Base-by-base conservation (phyloP, 1,284 basidiomycete species). In the Sutorius eximius region DNA sequence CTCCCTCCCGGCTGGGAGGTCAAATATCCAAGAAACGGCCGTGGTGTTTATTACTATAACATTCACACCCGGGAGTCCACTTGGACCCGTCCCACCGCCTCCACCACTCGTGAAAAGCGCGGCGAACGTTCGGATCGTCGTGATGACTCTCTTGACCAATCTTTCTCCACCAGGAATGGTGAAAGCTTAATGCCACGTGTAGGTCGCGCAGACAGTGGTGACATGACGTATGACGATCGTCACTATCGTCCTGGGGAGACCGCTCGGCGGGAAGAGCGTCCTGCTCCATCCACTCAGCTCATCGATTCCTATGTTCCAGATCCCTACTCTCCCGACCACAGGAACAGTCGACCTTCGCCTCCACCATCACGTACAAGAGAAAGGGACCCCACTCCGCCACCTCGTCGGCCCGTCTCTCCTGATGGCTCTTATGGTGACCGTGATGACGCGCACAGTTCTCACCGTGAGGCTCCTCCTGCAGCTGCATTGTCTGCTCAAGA, bases 1-100 rank as follows among this genome's bases (percentile, higher is more conserved):
- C 73, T 87, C 27, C 83, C 83, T 13, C 74, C 80, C 29, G 78
- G 81, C 55, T 87, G 86, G 85, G 86, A 88, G 71, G 61, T 76
- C 55, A 78, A 80, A 56, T 65, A 74, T 59, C 74, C 85, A 48
- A 74, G 82, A 62, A 76, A 67, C 54, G 75, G 76, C 22, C 70
- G 71, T 13, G 72, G 72, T 15, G 71, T 70, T 5, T 87, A 87
- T 62, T 87, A 81, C 61, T 87, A 84, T 62, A 87, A 88, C 60
- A 64, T 66, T 46, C 75, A 75, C 59, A 86, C 85, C 11, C 67
- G 79, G 46, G 73, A 81, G 67, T 82, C 81, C 24, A 83, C 82
- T 3, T 87, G 87, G 86, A 74, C 68, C 49, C 75, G 75, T 53
- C 85, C 85, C 55, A 71, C 74, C 63, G 69, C 63, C 60, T 62